Percentiles rank a stretch among this genome's conserved stretches.
These are phyloP conservation scores for Solanum raphanifolium DNA, from an alignment of 257 asterid species.

Conservation along the genomic window DNA sequence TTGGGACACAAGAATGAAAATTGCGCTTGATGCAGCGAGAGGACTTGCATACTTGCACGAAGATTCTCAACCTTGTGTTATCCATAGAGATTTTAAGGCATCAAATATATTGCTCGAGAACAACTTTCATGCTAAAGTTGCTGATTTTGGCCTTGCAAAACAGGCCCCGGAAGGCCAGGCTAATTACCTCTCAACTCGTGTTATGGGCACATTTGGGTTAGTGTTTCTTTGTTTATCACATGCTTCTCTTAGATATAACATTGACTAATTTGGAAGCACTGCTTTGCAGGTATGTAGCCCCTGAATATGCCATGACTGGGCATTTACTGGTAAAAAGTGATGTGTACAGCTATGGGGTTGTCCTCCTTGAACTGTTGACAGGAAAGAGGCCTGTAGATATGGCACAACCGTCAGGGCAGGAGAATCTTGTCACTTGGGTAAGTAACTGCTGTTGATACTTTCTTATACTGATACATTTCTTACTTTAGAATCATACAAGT, in stretches of 20 bases:
- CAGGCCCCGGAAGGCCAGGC: constrained; percentile 95
- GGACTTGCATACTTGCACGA: constrained; percentile 98
- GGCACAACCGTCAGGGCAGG: constrained; percentile 96
- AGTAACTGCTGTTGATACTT: background rate
- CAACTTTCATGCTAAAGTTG: constrained; percentile 87
- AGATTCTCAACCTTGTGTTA: constrained; percentile 98
- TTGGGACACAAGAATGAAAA: constrained; percentile 95
- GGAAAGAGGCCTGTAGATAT: constrained; percentile 95
- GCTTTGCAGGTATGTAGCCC: constrained; percentile 76
- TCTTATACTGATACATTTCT: background rate
- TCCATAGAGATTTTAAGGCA: constrained; percentile 95
- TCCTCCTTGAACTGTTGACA: constrained; percentile 83
- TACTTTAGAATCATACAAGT: background rate
- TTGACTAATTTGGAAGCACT: constrained; percentile 5
- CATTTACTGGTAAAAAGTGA: constrained; percentile 96
- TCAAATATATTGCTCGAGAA: constrained; percentile 93
- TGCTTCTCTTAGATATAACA: background rate
- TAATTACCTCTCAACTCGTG: constrained; percentile 90
- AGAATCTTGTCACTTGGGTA: constrained; percentile 96
- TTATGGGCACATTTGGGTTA: constrained; percentile 98
- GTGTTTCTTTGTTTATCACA: constrained; percentile 13
- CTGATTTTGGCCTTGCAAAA: constrained; percentile 97
- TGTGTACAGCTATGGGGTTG: constrained; percentile 97
- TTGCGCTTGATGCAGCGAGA: constrained; percentile 97
- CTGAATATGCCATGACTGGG: constrained; percentile 98